Base-by-base conservation (phyloP, 2,329 filamentous ascomycete genomes). In the Trichoderma guizhouense region DNA sequence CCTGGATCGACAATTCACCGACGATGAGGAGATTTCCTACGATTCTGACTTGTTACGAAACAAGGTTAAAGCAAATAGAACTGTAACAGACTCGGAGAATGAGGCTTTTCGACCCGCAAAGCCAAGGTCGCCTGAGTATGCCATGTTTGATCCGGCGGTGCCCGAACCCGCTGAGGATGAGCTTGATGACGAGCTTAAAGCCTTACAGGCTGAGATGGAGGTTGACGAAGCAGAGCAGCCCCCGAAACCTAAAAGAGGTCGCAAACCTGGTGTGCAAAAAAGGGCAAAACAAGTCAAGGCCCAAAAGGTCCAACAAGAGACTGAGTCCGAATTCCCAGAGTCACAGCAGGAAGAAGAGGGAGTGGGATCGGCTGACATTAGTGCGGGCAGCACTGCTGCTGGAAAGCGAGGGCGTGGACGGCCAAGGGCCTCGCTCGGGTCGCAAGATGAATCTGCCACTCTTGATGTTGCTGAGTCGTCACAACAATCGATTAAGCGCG, bases 1-100 rank as follows among this genome's bases (percentile, higher is more conserved):
- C 71, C 84, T 93, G 11, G 88, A 91, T 57, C 83, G 85, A 34
- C 87, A 85, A 1, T 77, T 87, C 30, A 86, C 84, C 2, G 86
- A 90, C 34, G 85, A 87, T 15, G 88, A 89, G 58, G 83, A 85
- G 39, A 79, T 84, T 8, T 81, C 81, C 5, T 81, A 82, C 7
- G 83, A 86, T 71, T 86, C 83, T 7, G 85, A 86, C 63, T 82
- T 83, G 0, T 85, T 84, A 74, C 79, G 82, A 57, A 79, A 78
- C 14, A 83, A 81, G 65, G 76, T 76, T 0, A 71, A 65, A 43
- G 78, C 36, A 8, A 82, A 67, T 39, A 74, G 73, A 70, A 34
- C 74, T 14, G 80, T 79, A 74, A 74, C 75, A 47, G 79, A 79
- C 62, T 60, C 78, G 1, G 76, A 80, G 43, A 79, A 80, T 39